Conservation (phyloP, 345 rosid genomes). For the Excoecaria agallocha region DNA sequence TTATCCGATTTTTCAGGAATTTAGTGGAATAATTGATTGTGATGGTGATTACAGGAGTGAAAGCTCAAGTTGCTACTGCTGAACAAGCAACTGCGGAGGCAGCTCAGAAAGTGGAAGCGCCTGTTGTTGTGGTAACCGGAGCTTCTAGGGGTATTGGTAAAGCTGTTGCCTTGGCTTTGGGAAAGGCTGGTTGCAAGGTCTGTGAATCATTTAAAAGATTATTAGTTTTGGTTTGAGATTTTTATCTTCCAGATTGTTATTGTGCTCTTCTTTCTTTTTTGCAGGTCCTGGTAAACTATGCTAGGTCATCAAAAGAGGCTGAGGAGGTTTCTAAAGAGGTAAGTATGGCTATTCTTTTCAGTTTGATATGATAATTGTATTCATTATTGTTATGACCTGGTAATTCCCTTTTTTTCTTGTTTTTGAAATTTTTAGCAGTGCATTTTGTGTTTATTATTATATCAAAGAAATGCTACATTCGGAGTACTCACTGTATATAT, state of each 20-base stretch:
- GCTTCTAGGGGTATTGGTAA: conserved; percentile 98
- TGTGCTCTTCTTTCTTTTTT: conserved; percentile 10
- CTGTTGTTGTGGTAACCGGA: conserved; percentile 86
- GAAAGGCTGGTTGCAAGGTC: conserved; percentile 62
- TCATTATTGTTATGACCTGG: not conserved
- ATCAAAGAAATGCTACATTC: not conserved
- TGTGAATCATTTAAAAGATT: not conserved
- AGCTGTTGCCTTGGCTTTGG: conserved; percentile 87
- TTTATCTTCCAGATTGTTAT: not conserved
- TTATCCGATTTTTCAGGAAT: not conserved
- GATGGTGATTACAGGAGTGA: conserved; percentile 38
- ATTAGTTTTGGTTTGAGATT: not conserved
- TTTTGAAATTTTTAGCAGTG: not conserved
- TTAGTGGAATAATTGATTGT: not conserved
- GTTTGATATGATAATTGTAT: not conserved
- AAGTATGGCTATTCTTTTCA: not conserved
- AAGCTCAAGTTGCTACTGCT: conserved; percentile 66
- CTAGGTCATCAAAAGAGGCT: conserved; percentile 92
- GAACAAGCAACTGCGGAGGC: conserved; percentile 47
- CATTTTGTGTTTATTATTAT: not conserved
- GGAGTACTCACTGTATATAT: not conserved
- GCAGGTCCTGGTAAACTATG: conserved; percentile 94
- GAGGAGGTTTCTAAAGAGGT: conserved; percentile 93
- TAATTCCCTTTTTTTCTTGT: not conserved
- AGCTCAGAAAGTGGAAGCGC: conserved; percentile 59